A percentile compares a stretch with the other conserved stretches of the same genome.
These are phyloP conservation scores for Aphanomyces stellatus DNA, from an alignment of 352 stramenopile species.

Conservation along the genomic window DNA sequence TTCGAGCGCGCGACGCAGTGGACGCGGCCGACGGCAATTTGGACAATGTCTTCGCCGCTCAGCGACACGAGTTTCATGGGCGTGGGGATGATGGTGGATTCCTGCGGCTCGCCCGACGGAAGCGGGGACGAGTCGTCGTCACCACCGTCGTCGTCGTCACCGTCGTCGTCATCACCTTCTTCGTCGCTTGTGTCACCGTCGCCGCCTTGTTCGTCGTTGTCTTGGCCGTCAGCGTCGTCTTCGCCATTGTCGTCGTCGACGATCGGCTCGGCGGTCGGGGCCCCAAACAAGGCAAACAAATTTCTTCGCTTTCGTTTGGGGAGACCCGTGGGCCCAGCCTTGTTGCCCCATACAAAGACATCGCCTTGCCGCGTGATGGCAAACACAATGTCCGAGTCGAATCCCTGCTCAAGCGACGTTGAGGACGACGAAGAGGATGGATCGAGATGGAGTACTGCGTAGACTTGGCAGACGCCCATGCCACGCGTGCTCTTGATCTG, in stretches of 20 bases:
- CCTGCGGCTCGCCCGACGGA: neutral
- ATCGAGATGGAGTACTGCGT: conserved; percentile 35
- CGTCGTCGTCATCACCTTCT: neutral
- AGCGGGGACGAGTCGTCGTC: conserved; percentile 40
- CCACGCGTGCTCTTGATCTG: conserved; percentile 68
- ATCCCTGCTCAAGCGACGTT: conserved; percentile 39
- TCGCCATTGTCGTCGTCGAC: conserved; percentile 1
- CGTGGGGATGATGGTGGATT: conserved; percentile 40
- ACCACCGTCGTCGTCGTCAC: conserved; percentile 24
- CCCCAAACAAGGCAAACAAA: neutral
- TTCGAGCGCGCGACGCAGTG: conserved; percentile 72
- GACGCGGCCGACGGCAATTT: conserved; percentile 63
- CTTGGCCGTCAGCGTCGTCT: conserved; percentile 25
- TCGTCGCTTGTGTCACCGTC: conserved; percentile 11
- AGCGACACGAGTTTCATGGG: conserved; percentile 55
- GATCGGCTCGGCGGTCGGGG: neutral
- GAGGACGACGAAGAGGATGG: neutral
- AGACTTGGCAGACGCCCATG: conserved; percentile 58
- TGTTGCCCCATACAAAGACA: conserved; percentile 75
- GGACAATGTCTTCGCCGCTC: conserved; percentile 55
- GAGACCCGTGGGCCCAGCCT: conserved; percentile 46
- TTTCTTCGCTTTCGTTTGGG: conserved; percentile 23
- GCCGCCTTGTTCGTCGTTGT: conserved; percentile 30
- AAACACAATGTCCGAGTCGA: conserved; percentile 75
- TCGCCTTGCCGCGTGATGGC: conserved; percentile 57